Evolutionary conservation across 1,284 basidiomycete genomes (phyloP), one percentile per base, ranked within the genome.

Genomic region (Trichosporon sp.): DNA sequence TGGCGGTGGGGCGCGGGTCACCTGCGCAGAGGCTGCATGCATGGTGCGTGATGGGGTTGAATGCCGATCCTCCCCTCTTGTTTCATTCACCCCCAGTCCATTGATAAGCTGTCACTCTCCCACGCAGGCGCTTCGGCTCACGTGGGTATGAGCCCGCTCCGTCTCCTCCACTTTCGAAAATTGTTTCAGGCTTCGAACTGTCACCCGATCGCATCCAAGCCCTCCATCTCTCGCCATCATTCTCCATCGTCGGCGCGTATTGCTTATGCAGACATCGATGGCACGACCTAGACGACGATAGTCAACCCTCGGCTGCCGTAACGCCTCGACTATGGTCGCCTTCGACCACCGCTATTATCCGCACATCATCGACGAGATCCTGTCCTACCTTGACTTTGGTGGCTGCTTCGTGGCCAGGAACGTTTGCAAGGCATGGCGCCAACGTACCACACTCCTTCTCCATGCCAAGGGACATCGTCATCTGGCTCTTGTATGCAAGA

Each of bases 261-360:
- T 2, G 48, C n/a, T 51, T 4, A 51, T 51, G 48, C 48, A 19
- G 48, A 16, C 48, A 5, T 19, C 4, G 12, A 19, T 19, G 16
- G 19, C 6, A 8, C 48, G 6, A 4, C 6, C 6, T 7, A 16
- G 48, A 19, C 48, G 48, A 51, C 16, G n/a, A 51, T 21, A 51
- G n/a, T 51, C n/a, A 7, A 19, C 19, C 4, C 5, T 19, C 16
- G 48, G 48, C 48, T 21, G n/a, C 48, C 16, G 35, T n/a, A 6
- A 12, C 48, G 43, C 48, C 3, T 51, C 48, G 19, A 51, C 19
- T n/a, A 51, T 21, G 48, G n/a, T 51, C 56, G 56, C 56, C 2
- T 61, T 61, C 56, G 56, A 61, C 31, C 56, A 61, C 14, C 56
- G 56, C 11, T 61, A 32, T 31, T 61, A 61, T 12, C 56, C 56